Percentiles rank a stretch among this genome's conserved stretches.
Conservation (phyloP, 768 basidiomycete species). For the Epithele typhae region DNA sequence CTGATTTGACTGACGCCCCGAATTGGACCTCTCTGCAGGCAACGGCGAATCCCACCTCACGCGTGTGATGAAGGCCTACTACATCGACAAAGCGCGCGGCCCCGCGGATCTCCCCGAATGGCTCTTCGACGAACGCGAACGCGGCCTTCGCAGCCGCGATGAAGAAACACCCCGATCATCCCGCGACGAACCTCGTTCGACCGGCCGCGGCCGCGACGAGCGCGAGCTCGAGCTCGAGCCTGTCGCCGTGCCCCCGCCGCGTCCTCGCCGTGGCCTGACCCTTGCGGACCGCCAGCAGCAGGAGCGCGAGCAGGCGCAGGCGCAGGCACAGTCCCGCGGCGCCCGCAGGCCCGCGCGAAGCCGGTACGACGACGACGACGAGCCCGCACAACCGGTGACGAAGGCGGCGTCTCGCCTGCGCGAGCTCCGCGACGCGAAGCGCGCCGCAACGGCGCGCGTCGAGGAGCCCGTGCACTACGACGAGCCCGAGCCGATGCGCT, state of each 20-base stretch:
- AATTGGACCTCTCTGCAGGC: no score
- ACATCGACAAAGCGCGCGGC: conserved; percentile 54
- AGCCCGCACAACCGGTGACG: conserved; percentile 14
- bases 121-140: conserved; percentile 60
- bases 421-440: conserved; percentile 22
- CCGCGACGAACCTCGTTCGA: conserved; percentile 5
- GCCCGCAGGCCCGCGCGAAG: no score
- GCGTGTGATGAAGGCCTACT: conserved; percentile 65
- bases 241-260: neutral
- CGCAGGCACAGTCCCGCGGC: no score
- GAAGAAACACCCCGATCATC: conserved; percentile 18
- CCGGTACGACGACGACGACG: conserved; percentile 4
- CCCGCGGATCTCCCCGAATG: conserved; percentile 59
- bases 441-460: conserved; percentile 21
- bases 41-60: conserved; percentile 58
- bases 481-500: conserved; percentile 3
- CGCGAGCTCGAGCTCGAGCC: neutral
- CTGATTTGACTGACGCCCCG: no score
- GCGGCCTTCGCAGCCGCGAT: conserved; percentile 26
- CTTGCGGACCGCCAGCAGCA: conserved; percentile 7
- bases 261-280: conserved; percentile 7
- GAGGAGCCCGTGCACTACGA: no score
- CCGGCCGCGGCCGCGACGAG: neutral
- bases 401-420: conserved; percentile 19
- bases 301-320: neutral